Evolutionary conservation across 2,329 filamentous ascomycete species (phyloP), one percentile per base, ranked within the genome.

Genomic region (Alternaria atra): DNA sequence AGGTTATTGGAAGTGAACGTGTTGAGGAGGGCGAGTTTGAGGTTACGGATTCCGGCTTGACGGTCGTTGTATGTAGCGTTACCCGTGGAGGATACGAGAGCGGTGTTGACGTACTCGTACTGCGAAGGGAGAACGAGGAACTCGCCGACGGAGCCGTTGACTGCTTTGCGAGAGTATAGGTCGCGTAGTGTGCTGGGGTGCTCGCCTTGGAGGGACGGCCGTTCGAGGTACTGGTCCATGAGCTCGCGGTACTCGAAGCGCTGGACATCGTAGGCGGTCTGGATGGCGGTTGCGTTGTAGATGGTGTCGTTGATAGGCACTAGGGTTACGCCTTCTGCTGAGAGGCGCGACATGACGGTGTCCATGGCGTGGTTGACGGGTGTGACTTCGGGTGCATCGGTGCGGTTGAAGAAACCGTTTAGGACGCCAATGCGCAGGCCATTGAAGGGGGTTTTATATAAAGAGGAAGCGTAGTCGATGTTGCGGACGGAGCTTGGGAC

Each of bases 71-170:
- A 90, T 37, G 81, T 82, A 1, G 73, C 60, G 67, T 86, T 85
- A 17, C 71, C 71, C 0, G 85, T 86, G 0, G 85, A 87, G 2
- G 83, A 87, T n/a, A 73, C 65, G 1, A 84, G 79, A 0, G 82
- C 81, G 2, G 79, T 84, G 46, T 82, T 81, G 50, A 89, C 79
- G 68, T 86, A 86, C 34, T 80, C 77, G 72, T 88, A 86, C 63
- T 90, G 85, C 2, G 80, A 76, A 0, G 87, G 86, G 5, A 90
- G 84, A 35, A 90, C 86, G 1, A 90, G 76, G 69, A 87, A 90
- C 2, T 85, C 76, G 6, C 80, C 81, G 20, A 59, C 54, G 0
- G 79, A 66, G 0, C 63, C 67, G 30, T 74, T 76, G 3, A 77
- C 60, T 10, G 74, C 63, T 65, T 68, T 74, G 32, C 63, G 80